A percentile compares a stretch with the other conserved stretches of the same genome.
Conservation (phyloP, 768 basidiomycete genomes). For the Russula ochroleuca region DNA sequence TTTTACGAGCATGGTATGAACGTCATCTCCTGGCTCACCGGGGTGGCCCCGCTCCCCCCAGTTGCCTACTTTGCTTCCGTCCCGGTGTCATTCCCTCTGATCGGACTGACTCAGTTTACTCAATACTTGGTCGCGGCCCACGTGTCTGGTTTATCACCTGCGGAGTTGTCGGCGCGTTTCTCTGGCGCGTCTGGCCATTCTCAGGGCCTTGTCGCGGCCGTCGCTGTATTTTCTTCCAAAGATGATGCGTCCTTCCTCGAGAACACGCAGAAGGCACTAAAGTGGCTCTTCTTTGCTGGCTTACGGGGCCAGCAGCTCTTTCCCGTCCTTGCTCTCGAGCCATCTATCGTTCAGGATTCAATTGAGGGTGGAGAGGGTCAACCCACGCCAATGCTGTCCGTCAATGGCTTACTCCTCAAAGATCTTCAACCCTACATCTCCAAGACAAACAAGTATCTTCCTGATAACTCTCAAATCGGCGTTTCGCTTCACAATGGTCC, state of each 20-base stretch:
- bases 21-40: constrained; percentile 78
- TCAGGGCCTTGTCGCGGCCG: constrained; percentile 94
- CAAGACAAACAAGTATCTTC: constrained; percentile 84
- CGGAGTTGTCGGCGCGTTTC: constrained; percentile 69
- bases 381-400: constrained; percentile 90
- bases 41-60: constrained; percentile 64
- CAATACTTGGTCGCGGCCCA: constrained; percentile 85
- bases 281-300: constrained; percentile 91
- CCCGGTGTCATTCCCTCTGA: constrained; percentile 91
- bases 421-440: constrained; percentile 77
- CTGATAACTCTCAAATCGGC: constrained; percentile 68
- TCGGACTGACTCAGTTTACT: constrained; percentile 91
- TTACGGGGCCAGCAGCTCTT: constrained; percentile 92
- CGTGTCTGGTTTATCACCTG: constrained; percentile 70
- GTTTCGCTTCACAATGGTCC: constrained; percentile 94
- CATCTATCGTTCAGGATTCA: constrained; percentile 79
- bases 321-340: constrained; percentile 87
- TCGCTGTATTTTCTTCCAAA: constrained; percentile 76
- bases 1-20: constrained; percentile 82
- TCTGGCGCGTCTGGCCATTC: constrained; percentile 94
- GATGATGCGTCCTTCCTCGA: constrained; percentile 67
- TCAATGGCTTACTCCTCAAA: constrained; percentile 74
- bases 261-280: constrained; percentile 80
- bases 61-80: constrained; percentile 86
- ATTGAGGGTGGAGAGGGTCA: constrained; percentile 90